Base-by-base conservation (phyloP, 1,139 yeast species). In the Yamadazyma atmosphaerica region DNA sequence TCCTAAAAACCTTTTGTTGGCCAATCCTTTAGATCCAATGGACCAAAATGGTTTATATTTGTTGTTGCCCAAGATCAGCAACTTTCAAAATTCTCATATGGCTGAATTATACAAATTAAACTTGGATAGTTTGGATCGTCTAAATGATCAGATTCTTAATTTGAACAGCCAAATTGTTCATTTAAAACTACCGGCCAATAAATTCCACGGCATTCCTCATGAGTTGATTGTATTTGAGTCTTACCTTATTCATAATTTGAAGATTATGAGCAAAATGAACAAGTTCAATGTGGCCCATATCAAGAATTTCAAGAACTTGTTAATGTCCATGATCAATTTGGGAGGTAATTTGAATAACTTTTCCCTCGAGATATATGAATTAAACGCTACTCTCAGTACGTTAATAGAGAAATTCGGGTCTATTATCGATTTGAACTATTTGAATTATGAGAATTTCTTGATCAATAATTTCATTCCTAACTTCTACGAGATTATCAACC, bases 271-370 rank as follows among this genome's bases (percentile, higher is more conserved):
- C 16, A 69, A 66, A 30, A 48, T 70, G 26, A 64, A 65, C 38
- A 68, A 65, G 43, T 42, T 67, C 21, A 69, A 68, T 52, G 23
- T 44, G 9, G 44, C 44, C 4, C 48, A 49, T 35, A 40, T 44
- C 58, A 14, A 58, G 58, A 40, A 58, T 60, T 23, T 56, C 59
- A 38, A 65, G 60, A 43, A 56, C 55, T 45, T 63, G 55, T 51
- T 68, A 56, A 44, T 50, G 49, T 15, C 51, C 63, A 55, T 72
- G 38, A 65, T 72, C 23, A 74, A 71, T 42, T 55, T 72, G 37
- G 78, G 78, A 5, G 76, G 76, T 2, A 72, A 72, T 45, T 59
- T 72, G 42, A 72, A 72, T 49, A 70, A 72, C 47, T 72, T 70
- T 47, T 69, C 77, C 3, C 55, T 72, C 28, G 77, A 72, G 46